Conservation (phyloP, 106 monocot species). For the Chionographis japonica region DNA sequence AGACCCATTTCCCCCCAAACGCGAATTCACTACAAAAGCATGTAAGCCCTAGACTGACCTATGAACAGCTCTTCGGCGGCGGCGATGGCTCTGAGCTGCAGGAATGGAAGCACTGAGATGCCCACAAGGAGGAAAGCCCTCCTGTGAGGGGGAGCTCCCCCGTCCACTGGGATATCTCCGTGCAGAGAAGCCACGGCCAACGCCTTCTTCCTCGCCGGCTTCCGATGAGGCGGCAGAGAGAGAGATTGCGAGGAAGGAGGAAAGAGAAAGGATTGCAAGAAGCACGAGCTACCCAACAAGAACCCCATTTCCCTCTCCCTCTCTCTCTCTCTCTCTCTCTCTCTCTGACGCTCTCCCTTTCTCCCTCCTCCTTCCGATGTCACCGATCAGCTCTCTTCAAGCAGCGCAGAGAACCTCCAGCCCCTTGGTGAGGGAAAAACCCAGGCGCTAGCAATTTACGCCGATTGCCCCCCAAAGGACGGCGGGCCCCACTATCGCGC, state of each 20-base stretch:
- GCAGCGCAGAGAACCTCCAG: too few relatives aligned
- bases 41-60: slow-evolving; percentile 15
- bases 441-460: too few relatives aligned
- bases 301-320: not conserved
- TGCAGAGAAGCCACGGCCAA: slow-evolving; percentile 8
- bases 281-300: slow-evolving; percentile 20
- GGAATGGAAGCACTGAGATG: slow-evolving; percentile 50
- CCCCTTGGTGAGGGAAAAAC: too few relatives aligned
- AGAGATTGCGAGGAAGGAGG: too few relatives aligned
- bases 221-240: slow-evolving; percentile 11
- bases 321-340: not conserved
- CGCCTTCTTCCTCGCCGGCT: slow-evolving; percentile 9
- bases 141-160: slow-evolving; percentile 5
- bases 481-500: too few relatives aligned
- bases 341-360: too few relatives aligned
- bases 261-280: not conserved
- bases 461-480: too few relatives aligned
- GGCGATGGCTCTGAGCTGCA: slow-evolving; percentile 37
- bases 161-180: not conserved
- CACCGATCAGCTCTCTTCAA: too few relatives aligned
- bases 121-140: slow-evolving; percentile 47
- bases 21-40: not conserved
- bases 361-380: too few relatives aligned
- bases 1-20: not conserved
- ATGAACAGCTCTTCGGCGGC: slow-evolving; percentile 9